phyloP scores from a whole-genome alignment of 2,329 filamentous ascomycete species.

The Lojkania enalia region DNA sequence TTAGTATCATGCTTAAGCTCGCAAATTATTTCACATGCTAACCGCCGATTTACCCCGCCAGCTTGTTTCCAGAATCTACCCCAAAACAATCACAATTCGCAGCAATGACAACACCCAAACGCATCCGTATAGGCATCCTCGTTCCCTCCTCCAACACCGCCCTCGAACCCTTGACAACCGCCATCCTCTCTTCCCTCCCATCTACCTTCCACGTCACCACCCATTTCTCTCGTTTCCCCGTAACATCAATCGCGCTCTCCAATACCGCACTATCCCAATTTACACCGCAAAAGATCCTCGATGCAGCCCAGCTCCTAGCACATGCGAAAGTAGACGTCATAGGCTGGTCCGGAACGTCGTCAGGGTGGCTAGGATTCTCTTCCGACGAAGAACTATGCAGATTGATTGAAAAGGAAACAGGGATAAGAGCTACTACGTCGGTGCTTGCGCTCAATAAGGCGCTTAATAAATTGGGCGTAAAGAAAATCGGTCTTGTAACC shows the following conservation, averaged over 20 bases:
- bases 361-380: conserved; percentile 32
- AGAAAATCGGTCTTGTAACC: conserved; percentile 46
- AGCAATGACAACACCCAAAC: conserved; percentile 2
- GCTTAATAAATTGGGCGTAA: conserved; percentile 28
- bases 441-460: conserved; percentile 47
- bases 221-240: conserved; percentile 51
- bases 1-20: too few species aligned
- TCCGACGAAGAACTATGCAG: conserved; percentile 46
- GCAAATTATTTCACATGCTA: too few species aligned
- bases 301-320: conserved; percentile 33
- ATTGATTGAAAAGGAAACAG: conserved; percentile 43
- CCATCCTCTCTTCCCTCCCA: conserved; percentile 40
- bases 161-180: conserved; percentile 48
- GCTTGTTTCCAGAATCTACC: too few species aligned
- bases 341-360: conserved; percentile 37
- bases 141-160: conserved; percentile 52
- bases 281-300: conserved; percentile 27
- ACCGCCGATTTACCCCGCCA: too few species aligned
- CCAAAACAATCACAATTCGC: too few species aligned
- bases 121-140: conserved; percentile 44
- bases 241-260: conserved; percentile 46
- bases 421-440: conserved; percentile 48
- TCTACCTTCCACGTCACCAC: neutral
- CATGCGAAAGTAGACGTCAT: conserved; percentile 34
- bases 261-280: conserved; percentile 38